Evolutionary conservation across 2,329 filamentous ascomycete species (phyloP).

Genomic region (Clarireedia sp.): DNA sequence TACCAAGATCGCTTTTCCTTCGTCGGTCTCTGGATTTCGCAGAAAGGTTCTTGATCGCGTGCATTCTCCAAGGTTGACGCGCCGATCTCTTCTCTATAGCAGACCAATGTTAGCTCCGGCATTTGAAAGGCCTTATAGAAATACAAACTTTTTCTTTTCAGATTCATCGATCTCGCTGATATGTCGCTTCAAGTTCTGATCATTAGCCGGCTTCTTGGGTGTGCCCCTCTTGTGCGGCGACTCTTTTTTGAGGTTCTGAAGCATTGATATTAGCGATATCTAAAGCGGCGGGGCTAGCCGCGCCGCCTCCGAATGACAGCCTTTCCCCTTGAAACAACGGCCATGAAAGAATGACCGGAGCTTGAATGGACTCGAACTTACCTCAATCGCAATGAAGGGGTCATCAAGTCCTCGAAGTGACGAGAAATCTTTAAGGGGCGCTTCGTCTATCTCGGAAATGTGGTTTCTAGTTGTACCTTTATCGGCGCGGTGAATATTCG

Average conservation of each 20-base stretch:
- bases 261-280: not conserved
- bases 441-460: not conserved
- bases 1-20: not conserved
- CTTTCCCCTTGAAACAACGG: not conserved
- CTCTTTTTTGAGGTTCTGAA: conserved; percentile 9
- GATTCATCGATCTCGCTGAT: conserved; percentile 2
- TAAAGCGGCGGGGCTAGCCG: conserved; percentile 4
- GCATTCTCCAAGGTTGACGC: not conserved
- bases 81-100: not conserved
- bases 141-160: not conserved
- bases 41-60: not conserved
- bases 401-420: no score
- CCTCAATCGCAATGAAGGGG: no score
- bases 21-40: conserved; percentile 1
- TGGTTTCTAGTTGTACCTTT: not conserved
- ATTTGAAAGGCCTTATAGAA: not conserved
- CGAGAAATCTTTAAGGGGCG: no score
- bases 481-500: no score
- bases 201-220: not conserved
- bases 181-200: not conserved
- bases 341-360: no score
- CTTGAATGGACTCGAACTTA: no score
- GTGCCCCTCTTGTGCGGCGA: not conserved
- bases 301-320: not conserved
- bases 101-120: not conserved